Base-by-base conservation (phyloP, 73 alveolate species). In the Paraurostyla sp. region DNA sequence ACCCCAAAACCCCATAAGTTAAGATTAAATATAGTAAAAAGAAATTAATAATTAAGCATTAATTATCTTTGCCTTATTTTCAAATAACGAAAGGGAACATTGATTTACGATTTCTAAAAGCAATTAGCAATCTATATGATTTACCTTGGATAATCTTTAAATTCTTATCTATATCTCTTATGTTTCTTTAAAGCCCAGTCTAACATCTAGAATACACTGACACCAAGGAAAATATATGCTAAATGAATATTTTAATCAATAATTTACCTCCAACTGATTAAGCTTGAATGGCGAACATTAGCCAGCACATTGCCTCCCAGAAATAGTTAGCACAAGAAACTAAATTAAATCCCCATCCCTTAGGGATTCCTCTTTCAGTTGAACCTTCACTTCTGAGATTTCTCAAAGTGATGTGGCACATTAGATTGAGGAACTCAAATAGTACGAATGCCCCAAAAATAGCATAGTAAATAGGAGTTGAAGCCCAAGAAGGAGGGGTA, bases 231-330 rank as follows among this genome's bases (percentile, higher is more conserved):
- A n/a, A 89, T 48, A 75, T 88, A 89, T 11, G 91, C 85, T 54
- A 73, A 33, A 68, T 38, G 7, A 73, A 2, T 13, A n/a, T 45
- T 73, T 73, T 35, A 36, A 36, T 22, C 4, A 6, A 23, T 30
- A 23, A 25, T 11, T n/a, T 73, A 73, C 86, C 86, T 73, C 95
- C 92, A 80, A 89, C 86, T 78, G 92, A 81, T 76, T 75, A 89
- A 36, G 85, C 87, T 71, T 0, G 80, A 0, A 95, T 83, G 38
- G 99, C 94, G 83, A 96, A 98, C 69, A 91, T 71, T 25, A 96
- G 68, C 99, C 99, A 98, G 59, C 99, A 97, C 40, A 96, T 71
- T 46, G 97, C 85, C 93, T 98, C 99, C 99, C 99, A 98, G 93
- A 94, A 95, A 85, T 98, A 98, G 92, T 98, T 98, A 38, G 99